Evolutionary conservation across 1,284 basidiomycete species (phyloP).

Genomic region (Tilletia setariae): DNA sequence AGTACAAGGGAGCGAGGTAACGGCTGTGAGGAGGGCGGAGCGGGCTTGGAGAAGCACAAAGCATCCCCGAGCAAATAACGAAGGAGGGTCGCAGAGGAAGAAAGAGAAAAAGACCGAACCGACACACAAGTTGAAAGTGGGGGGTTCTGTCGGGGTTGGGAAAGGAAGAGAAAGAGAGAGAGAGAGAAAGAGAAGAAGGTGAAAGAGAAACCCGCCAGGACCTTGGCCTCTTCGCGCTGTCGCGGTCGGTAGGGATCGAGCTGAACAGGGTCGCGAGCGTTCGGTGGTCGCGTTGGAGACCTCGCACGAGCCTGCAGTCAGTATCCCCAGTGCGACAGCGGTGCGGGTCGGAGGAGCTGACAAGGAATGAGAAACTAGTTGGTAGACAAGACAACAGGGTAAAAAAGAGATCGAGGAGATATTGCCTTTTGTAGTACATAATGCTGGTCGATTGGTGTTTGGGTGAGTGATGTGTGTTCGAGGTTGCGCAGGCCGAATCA

Average conservation of each 20-base stretch:
- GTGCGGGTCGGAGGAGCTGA: background rate
- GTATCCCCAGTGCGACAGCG: background rate
- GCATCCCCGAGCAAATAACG: too few species aligned
- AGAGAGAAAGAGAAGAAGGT: conserved; percentile 2
- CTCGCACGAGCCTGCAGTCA: background rate
- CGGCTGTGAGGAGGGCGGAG: background rate
- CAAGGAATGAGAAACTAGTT: background rate
- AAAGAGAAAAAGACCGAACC: background rate
- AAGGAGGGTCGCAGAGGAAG: background rate
- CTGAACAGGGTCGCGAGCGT: background rate
- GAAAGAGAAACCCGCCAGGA: background rate
- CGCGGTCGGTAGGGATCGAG: background rate
- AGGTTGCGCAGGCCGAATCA: background rate
- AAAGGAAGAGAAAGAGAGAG: background rate
- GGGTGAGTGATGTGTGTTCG: background rate
- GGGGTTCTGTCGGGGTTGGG: background rate
- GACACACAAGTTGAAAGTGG: too few species aligned
- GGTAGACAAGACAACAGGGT: too few species aligned
- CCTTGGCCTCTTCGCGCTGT: background rate
- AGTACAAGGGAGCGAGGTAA: background rate
- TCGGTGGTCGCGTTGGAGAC: background rate
- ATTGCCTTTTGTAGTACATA: conserved; percentile 15
- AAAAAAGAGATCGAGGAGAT: background rate
- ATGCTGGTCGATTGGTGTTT: background rate
- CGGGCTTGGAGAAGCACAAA: too few species aligned